Base-by-base conservation (phyloP, 1,139 yeast genomes). In the Taphrina flavorubra region DNA sequence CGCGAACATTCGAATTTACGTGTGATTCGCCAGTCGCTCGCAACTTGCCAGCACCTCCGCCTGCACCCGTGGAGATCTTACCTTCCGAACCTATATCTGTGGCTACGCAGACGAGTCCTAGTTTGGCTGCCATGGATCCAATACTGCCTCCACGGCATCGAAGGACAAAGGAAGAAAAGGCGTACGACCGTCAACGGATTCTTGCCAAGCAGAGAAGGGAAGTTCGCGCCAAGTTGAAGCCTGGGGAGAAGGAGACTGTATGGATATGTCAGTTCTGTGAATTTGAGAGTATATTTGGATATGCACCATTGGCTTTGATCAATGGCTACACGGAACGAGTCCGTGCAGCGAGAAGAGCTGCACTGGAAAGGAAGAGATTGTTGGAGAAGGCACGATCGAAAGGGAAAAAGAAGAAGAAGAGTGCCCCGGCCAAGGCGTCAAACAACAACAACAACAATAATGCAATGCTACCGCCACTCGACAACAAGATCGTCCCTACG, bases 241-340 rank as follows among this genome's bases (percentile, higher is more conserved):
- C 67, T 6, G 58, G 63, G 6, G 68, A 65, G 58, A 46, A 47
- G 55, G 57, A 61, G 16, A 40, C 70, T 18, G 46, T 71, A 39
- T 74, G 76, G 76, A 63, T 74, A 69, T 87, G 90, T 74, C 80
- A 85, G 71, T 81, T 86, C 70, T 87, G 90, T 76, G 88, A 86
- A 74, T 87, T 85, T 74, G 86, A 85, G 74, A 80, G 81, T 69
- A 83, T 86, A 5, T 86, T 82, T 76, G 88, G 88, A 0, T 79
- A 77, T 69, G 80, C 83, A 59, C 87, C 87, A 0, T 73, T 78
- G 14, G 80, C 82, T 71, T 78, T 84, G 78, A 81, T 83, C 70
- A 79, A 81, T 71, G 81, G 85, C 82, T 81, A 83, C 73, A 81
- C 82, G 70, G 77, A 75, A 69, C 79, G 79, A 67, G 76, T 81